Base-by-base conservation (phyloP, 176 grass and related monocot species). In the Raddia guianensis region DNA sequence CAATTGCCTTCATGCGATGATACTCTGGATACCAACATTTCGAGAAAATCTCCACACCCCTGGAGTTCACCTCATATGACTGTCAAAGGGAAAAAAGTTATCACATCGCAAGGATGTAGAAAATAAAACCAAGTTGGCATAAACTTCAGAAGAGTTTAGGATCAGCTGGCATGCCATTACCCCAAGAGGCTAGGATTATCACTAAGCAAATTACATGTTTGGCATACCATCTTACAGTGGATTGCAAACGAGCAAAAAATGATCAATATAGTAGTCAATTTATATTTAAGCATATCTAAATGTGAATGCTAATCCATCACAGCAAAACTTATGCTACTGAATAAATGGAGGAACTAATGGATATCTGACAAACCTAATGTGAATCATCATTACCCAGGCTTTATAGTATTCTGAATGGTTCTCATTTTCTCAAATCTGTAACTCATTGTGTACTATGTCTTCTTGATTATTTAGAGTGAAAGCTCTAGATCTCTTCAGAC, bases 41-140 rank as follows among this genome's bases (percentile, higher is more conserved):
- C 10, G 90, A 93, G 84, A 98, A 98, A 86, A 98, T 89, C 86
- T 98, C 86, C 40, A 98, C 71, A 11, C 92, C 96, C 66, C 96
- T 98, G 13, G 90, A 91, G 79, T 98, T 98, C 82, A 55, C 57
- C 52, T 95, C 92, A 81, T 87, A 93, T 76, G 81, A 88, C 96
- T 98, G 82, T 48, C 15, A 15, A 89, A 66, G 57, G 49, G 16
- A 66, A 47, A 11, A 77, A 54, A 62, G 27, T 19, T 60, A 13
- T 40, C 63, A 75, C 55, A 66, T 33, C 57, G 9, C 7, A 51
- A 90, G 7, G 3, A 48, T 13, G 46, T 7, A 82, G 2, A 69
- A 87, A 49, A 46, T 62, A 60, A 50, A 73, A 79, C 63, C 19
- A 81, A 76, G 43, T 46, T 67, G n/a, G 12, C 43, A 47, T 18